Base-by-base conservation (phyloP, 1,139 yeast species). In the Blastobotrys indianensis region DNA sequence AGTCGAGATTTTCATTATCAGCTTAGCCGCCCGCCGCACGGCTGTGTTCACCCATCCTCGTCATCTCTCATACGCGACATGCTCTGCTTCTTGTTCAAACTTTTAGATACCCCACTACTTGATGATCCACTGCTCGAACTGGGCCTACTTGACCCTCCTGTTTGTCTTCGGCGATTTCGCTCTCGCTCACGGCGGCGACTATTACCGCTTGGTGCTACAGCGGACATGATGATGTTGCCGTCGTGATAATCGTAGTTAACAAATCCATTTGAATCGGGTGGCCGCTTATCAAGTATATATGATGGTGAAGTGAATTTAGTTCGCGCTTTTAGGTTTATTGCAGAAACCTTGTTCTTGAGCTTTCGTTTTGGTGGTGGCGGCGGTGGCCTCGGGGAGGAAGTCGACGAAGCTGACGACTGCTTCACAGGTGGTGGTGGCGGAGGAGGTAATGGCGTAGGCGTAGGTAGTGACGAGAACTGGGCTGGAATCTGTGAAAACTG, bases 171-270 rank as follows among this genome's bases (percentile, higher is more conserved):
- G 25, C 25, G 25, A 20, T 20, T 20, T 4, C 25, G 25, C 30
- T 33, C 17, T 8, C 39, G 39, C 6, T 41, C 40, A 7, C 37
- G 32, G 5, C 44, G 20, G 11, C 47, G 17, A n/a, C 45, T 36
- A 37, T 48, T 52, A 20, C 59, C 59, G 34, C 56, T 52, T 6
- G 57, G 57, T 2, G 59, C 57, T 7, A 55, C 58, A 1, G 57
- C 58, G 3, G 57, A 52, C 57, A 55, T 55, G 23, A 55, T 46
- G 4, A 54, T 47, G 28, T 46, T 41, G 7, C 56, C 55, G 37
- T 55, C 59, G 20, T 44, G 46, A 17, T 52, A 47, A 32, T 52
- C 55, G 38, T 52, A 55, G 25, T 55, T 55, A 4, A 55, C 57
- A 39, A 55, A 55, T 3, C 59, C 59, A 15, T 38, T 42, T 29